phyloP scores from a whole-genome alignment of 1,284 basidiomycete genomes.

The Pholiota adiposa region DNA sequence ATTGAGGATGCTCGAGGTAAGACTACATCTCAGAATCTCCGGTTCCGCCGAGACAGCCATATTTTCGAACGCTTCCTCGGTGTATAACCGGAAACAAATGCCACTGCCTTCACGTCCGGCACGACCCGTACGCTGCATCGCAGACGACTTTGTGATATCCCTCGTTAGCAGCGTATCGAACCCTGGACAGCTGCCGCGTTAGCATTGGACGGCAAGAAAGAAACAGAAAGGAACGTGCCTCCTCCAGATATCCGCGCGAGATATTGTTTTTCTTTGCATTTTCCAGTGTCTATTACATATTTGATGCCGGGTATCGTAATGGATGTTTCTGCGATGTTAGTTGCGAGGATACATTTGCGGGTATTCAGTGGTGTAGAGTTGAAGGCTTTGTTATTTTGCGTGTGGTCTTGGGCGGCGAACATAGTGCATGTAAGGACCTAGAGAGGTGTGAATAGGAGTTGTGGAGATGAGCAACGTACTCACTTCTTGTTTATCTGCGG shows the following conservation, averaged over 20 bases:
- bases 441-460: background rate
- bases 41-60: conserved; percentile 77
- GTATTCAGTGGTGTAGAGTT: conserved; percentile 66
- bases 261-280: conserved; percentile 95
- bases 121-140: conserved; percentile 86
- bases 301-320: conserved; percentile 97
- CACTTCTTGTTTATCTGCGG: conserved; percentile 56
- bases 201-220: background rate
- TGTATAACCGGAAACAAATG: conserved; percentile 88
- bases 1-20: conserved; percentile 84
- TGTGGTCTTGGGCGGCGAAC: conserved; percentile 83
- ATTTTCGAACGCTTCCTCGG: conserved; percentile 73
- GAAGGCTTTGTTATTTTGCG: conserved; percentile 84
- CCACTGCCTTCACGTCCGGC: conserved; percentile 90
- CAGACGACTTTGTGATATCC: conserved; percentile 88
- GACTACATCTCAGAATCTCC: conserved; percentile 86
- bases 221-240: conserved; percentile 46
- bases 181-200: conserved; percentile 45
- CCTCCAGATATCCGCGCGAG: conserved; percentile 67
- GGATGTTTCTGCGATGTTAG: conserved; percentile 98
- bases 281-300: conserved; percentile 94
- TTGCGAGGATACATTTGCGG: conserved; percentile 91
- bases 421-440: conserved; percentile 80
- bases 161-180: conserved; percentile 89
- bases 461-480: conserved; percentile 25